A percentile compares a stretch with the other conserved stretches of the same genome.
These are phyloP conservation scores for Fusarium oxysporum DNA, from an alignment of 2,329 filamentous ascomycete genomes.

Conservation along the genomic window DNA sequence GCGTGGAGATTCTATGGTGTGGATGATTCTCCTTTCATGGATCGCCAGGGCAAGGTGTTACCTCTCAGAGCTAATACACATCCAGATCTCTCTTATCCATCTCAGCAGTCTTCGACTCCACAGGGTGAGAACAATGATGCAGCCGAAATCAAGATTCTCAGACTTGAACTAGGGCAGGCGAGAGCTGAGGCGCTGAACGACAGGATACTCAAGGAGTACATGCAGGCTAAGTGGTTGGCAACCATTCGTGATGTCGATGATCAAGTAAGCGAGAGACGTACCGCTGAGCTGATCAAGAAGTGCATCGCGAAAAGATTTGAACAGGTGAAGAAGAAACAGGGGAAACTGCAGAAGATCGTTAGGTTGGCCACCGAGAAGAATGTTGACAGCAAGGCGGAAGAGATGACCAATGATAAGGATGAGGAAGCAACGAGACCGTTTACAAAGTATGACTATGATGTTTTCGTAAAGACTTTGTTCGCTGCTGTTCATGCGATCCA, in stretches of 20 bases:
- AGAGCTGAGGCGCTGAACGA: background rate
- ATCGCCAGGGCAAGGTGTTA: background rate
- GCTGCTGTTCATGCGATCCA: background rate
- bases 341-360: background rate
- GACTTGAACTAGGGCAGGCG: background rate
- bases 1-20: background rate
- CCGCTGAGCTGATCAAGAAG: background rate
- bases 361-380: background rate
- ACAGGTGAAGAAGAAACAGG: rapidly evolving
- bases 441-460: background rate
- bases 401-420: background rate
- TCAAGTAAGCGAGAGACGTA: rapidly evolving
- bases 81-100: background rate
- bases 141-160: background rate
- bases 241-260: background rate
- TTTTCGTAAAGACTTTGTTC: background rate
- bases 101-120: background rate
- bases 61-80: background rate
- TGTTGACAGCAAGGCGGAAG: background rate
- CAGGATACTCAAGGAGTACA: background rate
- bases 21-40: rapidly evolving
- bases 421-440: background rate
- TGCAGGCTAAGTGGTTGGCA: background rate
- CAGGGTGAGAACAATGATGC: rapidly evolving
- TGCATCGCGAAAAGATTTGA: background rate